Base-by-base conservation (phyloP, 345 rosid species). In the Ailanthus altissimus region DNA sequence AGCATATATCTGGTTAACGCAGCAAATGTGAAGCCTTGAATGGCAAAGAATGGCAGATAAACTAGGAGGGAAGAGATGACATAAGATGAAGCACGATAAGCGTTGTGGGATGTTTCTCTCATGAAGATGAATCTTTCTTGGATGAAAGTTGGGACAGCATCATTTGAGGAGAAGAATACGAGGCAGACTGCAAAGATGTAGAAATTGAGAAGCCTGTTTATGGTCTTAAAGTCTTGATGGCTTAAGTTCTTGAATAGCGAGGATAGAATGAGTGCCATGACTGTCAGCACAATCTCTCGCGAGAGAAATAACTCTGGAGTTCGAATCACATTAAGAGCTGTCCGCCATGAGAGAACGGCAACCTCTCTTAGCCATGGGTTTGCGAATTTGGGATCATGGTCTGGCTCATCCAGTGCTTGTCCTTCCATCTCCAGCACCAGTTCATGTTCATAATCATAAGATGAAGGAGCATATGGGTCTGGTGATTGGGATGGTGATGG, bases 121-220 rank as follows among this genome's bases (percentile, higher is more conserved):
- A 89, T 89, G 89, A 89, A 89, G 85, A 90, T 89, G 87, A 86
- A 90, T 21, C 91, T 76, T 76, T 89, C 92, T 60, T 90, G 92
- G 78, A 91, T 89, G 84, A 89, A 91, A 23, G 88, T 88, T 3
- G 92, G 91, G 77, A 91, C 94, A 0, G 86, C 92, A 7, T 91
- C 94, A 14, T 91, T 91, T 7, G 92, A 91, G 61, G 94, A 89
- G 83, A 89, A 91, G 85, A 89, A 91, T 53, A 89, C 77, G 2
- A 89, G 77, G 72, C 92, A 91, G 36, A 89, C 85, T 2, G 89
- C 67, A 28, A 91, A 91, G 68, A 88, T 87, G 83, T 89, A 91
- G 85, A 91, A 91, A 69, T 91, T 91, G 72, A 89, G 86, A 68
- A 89, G 87, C 70, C 75, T 56, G 77, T 86, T 82, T 65, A 91